Evolutionary conservation across 257 asterid genomes (phyloP).

Genomic region (Salvia hispanica): DNA sequence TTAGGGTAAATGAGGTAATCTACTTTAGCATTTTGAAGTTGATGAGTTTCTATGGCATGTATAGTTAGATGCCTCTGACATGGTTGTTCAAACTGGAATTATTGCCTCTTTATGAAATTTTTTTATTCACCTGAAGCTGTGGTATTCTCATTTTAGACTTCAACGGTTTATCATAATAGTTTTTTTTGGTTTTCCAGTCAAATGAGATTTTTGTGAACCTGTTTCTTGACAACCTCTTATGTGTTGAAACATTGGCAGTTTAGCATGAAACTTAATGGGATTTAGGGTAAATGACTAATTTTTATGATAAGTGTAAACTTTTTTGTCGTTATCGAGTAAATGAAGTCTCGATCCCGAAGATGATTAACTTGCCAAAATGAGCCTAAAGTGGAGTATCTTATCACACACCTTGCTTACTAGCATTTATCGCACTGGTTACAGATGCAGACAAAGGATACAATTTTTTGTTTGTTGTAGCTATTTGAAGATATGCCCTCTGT

Average conservation of each 20-base stretch:
- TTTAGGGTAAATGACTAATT: neutral
- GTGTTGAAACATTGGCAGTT: constrained; percentile 10
- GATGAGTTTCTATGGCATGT: constrained; percentile 22
- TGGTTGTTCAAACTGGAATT: constrained; percentile 22
- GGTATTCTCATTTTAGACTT: constrained; percentile 8
- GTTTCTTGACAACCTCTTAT: constrained; percentile 20
- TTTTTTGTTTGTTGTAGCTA: constrained; percentile 8
- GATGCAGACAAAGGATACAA: neutral
- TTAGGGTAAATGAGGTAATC: constrained; percentile 20
- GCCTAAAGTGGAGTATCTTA: constrained; percentile 2
- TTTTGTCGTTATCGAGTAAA: constrained; percentile 32
- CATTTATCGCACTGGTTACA: constrained; percentile 7
- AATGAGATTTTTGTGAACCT: neutral
- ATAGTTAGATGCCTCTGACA: neutral
- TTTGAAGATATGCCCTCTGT: constrained; percentile 7
- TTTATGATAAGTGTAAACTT: neutral
- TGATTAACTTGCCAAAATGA: constrained; percentile 12
- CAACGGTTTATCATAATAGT: too few relatives aligned
- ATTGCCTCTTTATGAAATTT: constrained; percentile 26
- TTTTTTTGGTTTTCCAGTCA: constrained; percentile 9
- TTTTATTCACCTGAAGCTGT: neutral
- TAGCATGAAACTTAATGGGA: neutral
- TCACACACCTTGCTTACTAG: neutral
- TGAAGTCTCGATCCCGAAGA: constrained; percentile 25
- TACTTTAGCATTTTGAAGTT: constrained; percentile 18